A percentile compares a stretch with the other conserved stretches of the same genome.
Evolutionary conservation across 2,329 filamentous ascomycete species (phyloP).

Genomic region (Tolypocladium nubicola): DNA sequence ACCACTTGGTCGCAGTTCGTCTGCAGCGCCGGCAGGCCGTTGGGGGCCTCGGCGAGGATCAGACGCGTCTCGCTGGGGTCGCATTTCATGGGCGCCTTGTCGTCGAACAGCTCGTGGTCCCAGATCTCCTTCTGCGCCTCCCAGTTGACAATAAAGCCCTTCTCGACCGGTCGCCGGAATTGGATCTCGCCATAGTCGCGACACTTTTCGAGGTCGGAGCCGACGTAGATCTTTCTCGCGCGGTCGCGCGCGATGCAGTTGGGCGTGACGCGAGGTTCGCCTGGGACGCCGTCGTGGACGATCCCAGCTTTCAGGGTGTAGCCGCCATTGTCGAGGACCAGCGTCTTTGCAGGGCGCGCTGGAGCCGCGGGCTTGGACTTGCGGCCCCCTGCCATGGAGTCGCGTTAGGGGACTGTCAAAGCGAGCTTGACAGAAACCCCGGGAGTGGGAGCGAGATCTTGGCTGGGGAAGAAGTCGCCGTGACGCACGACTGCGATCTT

Average conservation of each 20-base stretch:
- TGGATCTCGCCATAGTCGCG: constrained; percentile 81
- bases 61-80: constrained; percentile 76
- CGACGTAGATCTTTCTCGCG: constrained; percentile 69
- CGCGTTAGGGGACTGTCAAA: background rate
- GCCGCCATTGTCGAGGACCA: constrained; percentile 89
- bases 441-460: background rate
- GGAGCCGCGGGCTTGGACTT: constrained; percentile 43
- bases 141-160: constrained; percentile 93
- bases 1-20: constrained; percentile 91
- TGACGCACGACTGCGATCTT: background rate
- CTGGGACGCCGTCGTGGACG: constrained; percentile 34
- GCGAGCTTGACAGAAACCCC: background rate
- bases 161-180: constrained; percentile 84
- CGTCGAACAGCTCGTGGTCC: constrained; percentile 77
- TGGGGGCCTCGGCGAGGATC: constrained; percentile 76
- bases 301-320: constrained; percentile 88
- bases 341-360: constrained; percentile 51
- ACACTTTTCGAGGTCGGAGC: constrained; percentile 66
- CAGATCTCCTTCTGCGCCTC: constrained; percentile 92
- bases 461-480: background rate
- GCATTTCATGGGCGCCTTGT: constrained; percentile 54
- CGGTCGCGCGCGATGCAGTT: constrained; percentile 85
- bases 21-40: constrained; percentile 70
- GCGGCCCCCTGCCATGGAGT: constrained; percentile 32
- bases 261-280: constrained; percentile 61